Conservation (phyloP, 2,329 filamentous ascomycete genomes). For the Coniochaeta pulveracea region DNA sequence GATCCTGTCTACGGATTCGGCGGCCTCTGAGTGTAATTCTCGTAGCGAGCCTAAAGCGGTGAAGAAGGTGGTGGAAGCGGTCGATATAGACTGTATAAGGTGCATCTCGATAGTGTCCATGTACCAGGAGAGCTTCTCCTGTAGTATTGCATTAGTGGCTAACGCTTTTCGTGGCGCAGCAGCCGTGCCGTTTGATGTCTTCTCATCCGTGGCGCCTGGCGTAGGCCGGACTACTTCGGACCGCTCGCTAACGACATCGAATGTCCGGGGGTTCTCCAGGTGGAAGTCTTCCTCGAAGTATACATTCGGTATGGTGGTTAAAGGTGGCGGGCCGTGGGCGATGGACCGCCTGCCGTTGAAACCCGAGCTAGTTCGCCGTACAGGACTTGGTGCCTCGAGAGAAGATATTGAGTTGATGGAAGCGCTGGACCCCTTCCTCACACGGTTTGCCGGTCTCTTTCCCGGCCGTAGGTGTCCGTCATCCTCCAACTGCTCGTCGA, state of each 20-base stretch:
- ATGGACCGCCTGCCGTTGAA: conserved; percentile 40
- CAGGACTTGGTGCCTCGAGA: conserved; percentile 30
- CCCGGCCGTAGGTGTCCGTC: conserved; percentile 37
- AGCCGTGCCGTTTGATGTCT: conserved; percentile 44
- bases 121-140: conserved; percentile 98
- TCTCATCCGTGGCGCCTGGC: conserved; percentile 41
- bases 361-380: conserved; percentile 33
- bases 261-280: conserved; percentile 89
- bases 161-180: conserved; percentile 68
- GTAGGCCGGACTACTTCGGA: conserved; percentile 82
- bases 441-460: conserved; percentile 22
- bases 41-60: conserved; percentile 83
- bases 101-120: conserved; percentile 99
- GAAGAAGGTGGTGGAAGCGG: conserved; percentile 92
- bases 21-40: conserved; percentile 83
- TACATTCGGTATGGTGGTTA: conserved; percentile 84
- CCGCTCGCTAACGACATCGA: conserved; percentile 91
- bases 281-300: conserved; percentile 96
- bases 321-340: conserved; percentile 64
- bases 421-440: conserved; percentile 28
- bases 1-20: conserved; percentile 81
- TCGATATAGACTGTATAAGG: conserved; percentile 90
- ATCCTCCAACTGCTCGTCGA: conserved; percentile 30
- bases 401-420: conserved; percentile 39
- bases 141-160: conserved; percentile 91